Conservation (phyloP, 2,329 filamentous ascomycete species). For the Verticillium klebahnii region DNA sequence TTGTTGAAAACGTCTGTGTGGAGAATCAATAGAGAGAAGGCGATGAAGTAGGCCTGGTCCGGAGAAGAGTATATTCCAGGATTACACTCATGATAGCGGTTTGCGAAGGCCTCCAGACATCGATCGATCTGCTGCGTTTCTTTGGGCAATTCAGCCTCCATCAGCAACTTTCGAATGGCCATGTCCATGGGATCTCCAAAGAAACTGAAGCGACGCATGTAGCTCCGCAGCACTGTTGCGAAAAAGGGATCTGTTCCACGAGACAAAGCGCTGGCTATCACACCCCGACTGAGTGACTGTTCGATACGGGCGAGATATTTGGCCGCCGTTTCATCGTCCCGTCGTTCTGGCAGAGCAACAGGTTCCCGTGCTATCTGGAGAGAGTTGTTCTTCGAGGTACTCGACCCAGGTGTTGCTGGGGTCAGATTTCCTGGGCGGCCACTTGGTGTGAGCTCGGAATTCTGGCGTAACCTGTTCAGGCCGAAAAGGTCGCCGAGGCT, state of each 20-base stretch:
- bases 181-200: constrained; percentile 98
- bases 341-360: constrained; percentile 67
- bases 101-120: constrained; percentile 88
- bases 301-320: constrained; percentile 85
- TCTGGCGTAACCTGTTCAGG: constrained; percentile 73
- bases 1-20: constrained; percentile 99
- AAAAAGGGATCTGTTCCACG: constrained; percentile 85
- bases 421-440: constrained; percentile 65
- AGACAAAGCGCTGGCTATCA: constrained; percentile 79
- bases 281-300: constrained; percentile 71
- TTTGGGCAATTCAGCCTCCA: constrained; percentile 93
- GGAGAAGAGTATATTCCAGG: constrained; percentile 87
- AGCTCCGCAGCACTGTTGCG: constrained; percentile 79
- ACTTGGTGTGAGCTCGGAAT: constrained; percentile 62
- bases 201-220: constrained; percentile 92
- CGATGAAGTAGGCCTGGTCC: constrained; percentile 97
- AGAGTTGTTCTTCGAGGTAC: constrained; percentile 75
- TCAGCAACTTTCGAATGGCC: constrained; percentile 89
- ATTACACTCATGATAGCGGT: constrained; percentile 97
- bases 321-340: constrained; percentile 84
- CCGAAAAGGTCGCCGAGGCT: constrained; percentile 89
- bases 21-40: constrained; percentile 91
- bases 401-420: constrained; percentile 64
- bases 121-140: constrained; percentile 98
- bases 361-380: constrained; percentile 72